These are phyloP conservation scores for Spizellomyces punctatus DNA, from an alignment of 192 early-diverging fungal genomes.

Conservation along the genomic window DNA sequence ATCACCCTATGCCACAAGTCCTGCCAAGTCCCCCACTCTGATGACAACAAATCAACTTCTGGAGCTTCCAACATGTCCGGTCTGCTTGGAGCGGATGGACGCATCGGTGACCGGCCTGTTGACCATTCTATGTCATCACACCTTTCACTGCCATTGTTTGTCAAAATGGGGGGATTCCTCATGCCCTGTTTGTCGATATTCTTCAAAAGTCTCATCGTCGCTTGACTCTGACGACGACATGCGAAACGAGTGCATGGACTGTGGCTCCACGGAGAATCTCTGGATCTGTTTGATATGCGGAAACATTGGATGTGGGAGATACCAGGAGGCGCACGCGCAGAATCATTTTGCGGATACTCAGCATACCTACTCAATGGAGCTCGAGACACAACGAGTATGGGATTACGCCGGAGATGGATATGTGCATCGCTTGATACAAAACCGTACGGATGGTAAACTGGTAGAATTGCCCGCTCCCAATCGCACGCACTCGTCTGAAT, in stretches of 20 bases:
- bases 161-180: conserved; percentile 85
- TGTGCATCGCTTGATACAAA: conserved; percentile 94
- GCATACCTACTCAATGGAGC: conserved; percentile 89
- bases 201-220: conserved; percentile 47
- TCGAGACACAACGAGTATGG: conserved; percentile 97
- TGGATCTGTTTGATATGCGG: conserved; percentile 99
- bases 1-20: neutral
- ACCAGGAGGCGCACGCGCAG: conserved; percentile 87
- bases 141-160: conserved; percentile 92
- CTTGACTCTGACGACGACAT: conserved; percentile 30
- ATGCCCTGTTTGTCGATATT: conserved; percentile 92
- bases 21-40: neutral
- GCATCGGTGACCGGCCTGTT: conserved; percentile 82
- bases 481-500: conserved; percentile 5
- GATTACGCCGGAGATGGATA: conserved; percentile 97
- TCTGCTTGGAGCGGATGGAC: conserved; percentile 97
- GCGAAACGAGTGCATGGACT: conserved; percentile 72
- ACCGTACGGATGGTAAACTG: conserved; percentile 86
- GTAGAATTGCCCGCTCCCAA: conserved; percentile 75
- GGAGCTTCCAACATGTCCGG: conserved; percentile 93
- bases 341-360: conserved; percentile 80
- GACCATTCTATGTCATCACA: conserved; percentile 93
- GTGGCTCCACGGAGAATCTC: conserved; percentile 74
- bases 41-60: conserved; percentile 37
- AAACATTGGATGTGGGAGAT: conserved; percentile 93